Conservation (phyloP, 192 early-diverging fungal species). For the Nowakowskiella sp. region DNA sequence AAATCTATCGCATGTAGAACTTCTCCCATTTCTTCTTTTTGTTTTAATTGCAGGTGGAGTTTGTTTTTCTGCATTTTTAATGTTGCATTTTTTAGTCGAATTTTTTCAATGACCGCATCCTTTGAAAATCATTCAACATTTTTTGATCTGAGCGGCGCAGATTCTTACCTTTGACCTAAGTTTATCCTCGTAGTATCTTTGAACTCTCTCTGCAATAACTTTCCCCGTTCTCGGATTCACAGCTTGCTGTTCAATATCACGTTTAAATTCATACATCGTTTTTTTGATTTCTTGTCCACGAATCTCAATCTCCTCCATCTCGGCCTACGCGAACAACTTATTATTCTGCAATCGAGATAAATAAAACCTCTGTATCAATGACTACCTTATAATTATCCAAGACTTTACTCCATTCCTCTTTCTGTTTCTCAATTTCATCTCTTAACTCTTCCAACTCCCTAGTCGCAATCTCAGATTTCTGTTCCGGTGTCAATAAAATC, state of each 20-base stretch:
- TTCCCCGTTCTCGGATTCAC: constrained; percentile 44
- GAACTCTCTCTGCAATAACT: constrained; percentile 44
- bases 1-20: constrained; percentile 60
- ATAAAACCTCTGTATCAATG: not conserved
- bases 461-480: constrained; percentile 54
- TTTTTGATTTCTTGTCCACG: constrained; percentile 45
- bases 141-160: not conserved
- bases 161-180: constrained; percentile 40
- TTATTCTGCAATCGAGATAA: not conserved
- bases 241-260: constrained; percentile 45
- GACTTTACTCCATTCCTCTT: constrained; percentile 51
- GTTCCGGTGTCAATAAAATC: constrained; percentile 43
- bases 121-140: constrained; percentile 2
- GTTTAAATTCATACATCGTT: constrained; percentile 48
- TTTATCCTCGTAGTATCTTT: constrained; percentile 52
- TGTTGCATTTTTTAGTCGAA: constrained; percentile 51
- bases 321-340: constrained; percentile 29
- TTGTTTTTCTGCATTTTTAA: constrained; percentile 57
- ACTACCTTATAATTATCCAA: constrained; percentile 47
- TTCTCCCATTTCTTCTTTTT: constrained; percentile 63
- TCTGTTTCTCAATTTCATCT: constrained; percentile 54
- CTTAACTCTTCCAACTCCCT: constrained; percentile 49
- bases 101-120: constrained; percentile 54
- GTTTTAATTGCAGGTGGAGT: constrained; percentile 52
- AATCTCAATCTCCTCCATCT: constrained; percentile 55